phyloP scores from a whole-genome alignment of 2,329 filamentous ascomycete species.

The Trichophyton benhamiae region DNA sequence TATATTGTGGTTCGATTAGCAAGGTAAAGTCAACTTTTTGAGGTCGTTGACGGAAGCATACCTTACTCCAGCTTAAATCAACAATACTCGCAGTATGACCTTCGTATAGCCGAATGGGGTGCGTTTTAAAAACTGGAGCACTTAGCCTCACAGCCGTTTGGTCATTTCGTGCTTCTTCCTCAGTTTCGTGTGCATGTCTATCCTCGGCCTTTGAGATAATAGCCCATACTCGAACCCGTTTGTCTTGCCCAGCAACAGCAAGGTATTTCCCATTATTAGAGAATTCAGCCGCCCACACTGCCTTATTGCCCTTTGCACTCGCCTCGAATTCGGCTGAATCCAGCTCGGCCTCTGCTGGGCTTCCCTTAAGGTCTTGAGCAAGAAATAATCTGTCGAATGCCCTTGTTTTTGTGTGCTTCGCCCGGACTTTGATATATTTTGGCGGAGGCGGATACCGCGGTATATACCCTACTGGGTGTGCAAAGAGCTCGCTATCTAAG shows the following conservation, averaged over 20 bases:
- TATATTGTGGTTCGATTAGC: constrained; percentile 17
- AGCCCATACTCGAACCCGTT: constrained; percentile 73
- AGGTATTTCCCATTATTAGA: constrained; percentile 84
- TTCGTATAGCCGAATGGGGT: constrained; percentile 64
- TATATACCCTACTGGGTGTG: constrained; percentile 67
- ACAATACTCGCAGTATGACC: constrained; percentile 79
- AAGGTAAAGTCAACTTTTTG: not conserved
- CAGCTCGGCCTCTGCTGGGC: constrained; percentile 20
- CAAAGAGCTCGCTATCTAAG: constrained; percentile 71
- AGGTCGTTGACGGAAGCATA: constrained; percentile 21
- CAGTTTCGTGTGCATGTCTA: constrained; percentile 58
- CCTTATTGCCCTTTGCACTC: constrained; percentile 39
- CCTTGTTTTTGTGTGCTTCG: constrained; percentile 65
- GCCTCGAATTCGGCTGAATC: constrained; percentile 17
- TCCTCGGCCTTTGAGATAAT: constrained; percentile 76
- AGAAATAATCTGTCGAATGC: constrained; percentile 84
- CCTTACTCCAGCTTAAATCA: constrained; percentile 93
- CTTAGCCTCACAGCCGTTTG: constrained; percentile 53
- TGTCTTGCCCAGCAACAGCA: constrained; percentile 83
- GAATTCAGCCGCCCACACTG: constrained; percentile 87
- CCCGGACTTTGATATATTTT: constrained; percentile 74
- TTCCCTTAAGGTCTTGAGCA: constrained; percentile 71
- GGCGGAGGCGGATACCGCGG: constrained; percentile 81
- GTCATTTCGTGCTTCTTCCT: constrained; percentile 40
- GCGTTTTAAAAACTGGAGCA: constrained; percentile 76